Base-by-base conservation (phyloP, 2,329 filamentous ascomycete species). In the Gnomoniopsis smithogilvyi region DNA sequence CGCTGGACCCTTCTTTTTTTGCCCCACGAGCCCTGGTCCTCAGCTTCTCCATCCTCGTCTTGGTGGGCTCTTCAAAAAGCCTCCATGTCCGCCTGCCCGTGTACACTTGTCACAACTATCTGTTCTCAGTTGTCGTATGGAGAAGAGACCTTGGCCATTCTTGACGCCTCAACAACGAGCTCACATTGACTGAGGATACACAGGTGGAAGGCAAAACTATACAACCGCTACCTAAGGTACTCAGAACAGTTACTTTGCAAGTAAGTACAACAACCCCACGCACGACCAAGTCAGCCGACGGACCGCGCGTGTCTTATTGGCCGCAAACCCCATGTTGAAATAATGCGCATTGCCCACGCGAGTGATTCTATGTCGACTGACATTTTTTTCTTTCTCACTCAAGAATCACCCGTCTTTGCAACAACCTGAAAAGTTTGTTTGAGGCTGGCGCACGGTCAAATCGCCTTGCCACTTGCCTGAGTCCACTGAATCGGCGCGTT, bases 1-100 rank as follows among this genome's bases (percentile, higher is more conserved):
- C 22, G 22, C 34, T 52, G 58, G 58, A 60, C 58, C 53, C 58
- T 60, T 60, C 58, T 52, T 60, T 60, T 56, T 36, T 48, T 43
- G 50, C 50, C 55, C 45, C 47, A n/a, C 45, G 41, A 46, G 26
- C 33, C 33, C 17, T 46, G 33, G 43, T n/a, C 41, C 21, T n/a
- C 19, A 33, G 21, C 15, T 41, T 12, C 6, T 41, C 33, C 24
- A 21, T 30, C 30, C 33, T 38, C 26, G 17, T 34, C 15, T 45
- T 34, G 14, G 15, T 41, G 36, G 34, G 4, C 36, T 41, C 36
- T 14, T 41, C 6, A 41, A 41, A 6, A 30, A 8, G 26, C 26
- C 26, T 30, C 26, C 4, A 8, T 30, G 26, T 30, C 8, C 26
- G 26, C 8, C 26, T 30, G 26, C 26, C 8, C 4, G 26, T 30